Base-by-base conservation (phyloP, 257 asterid species). In the Jasminum sambac region DNA sequence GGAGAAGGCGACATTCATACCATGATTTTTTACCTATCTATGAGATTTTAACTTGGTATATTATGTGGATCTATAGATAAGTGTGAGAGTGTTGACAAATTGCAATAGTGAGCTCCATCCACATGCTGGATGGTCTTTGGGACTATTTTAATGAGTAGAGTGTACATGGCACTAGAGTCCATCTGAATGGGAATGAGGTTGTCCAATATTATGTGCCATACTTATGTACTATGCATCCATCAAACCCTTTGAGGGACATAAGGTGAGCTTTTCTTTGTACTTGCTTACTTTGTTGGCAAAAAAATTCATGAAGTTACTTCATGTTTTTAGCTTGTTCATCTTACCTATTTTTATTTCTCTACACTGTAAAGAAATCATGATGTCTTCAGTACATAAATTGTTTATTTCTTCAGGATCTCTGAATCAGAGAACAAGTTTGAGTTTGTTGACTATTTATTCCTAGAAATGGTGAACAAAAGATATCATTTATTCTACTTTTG, bases 61-160 rank as follows among this genome's bases (percentile, higher is more conserved):
- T 72, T 66, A 5, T 82, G 71, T 69, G 21, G 11, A 75, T 75
- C 63, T 80, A 86, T 86, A 90, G 98, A 87, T 90, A 67, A 83
- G 87, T 82, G 82, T 79, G 84, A 84, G 77, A 77, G 72, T 84
- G 21, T 82, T 87, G 92, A 73, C 80, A 75, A 87, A 82, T 74
- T 79, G 72, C 57, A 84, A 82, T 37, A 73, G 73, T 68, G 92
- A 84, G 73, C 80, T 84, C 67, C 79, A 79, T 71, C 95, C 97
- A 5, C 77, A 74, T 83, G 67, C 95, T 94, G 11, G 92, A 90
- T 57, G 97, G 91, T 80, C 97, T 94, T 66, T 94, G 97, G 98
- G 98, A 94, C 44, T 82, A 90, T 72, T 94, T 89, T 63, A 81
- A 88, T 67, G 98, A 94, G 80, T 91, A 96, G 97, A 94, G 98